phyloP scores from a whole-genome alignment of 2,329 filamentous ascomycete species.

The Fusarium poae region DNA sequence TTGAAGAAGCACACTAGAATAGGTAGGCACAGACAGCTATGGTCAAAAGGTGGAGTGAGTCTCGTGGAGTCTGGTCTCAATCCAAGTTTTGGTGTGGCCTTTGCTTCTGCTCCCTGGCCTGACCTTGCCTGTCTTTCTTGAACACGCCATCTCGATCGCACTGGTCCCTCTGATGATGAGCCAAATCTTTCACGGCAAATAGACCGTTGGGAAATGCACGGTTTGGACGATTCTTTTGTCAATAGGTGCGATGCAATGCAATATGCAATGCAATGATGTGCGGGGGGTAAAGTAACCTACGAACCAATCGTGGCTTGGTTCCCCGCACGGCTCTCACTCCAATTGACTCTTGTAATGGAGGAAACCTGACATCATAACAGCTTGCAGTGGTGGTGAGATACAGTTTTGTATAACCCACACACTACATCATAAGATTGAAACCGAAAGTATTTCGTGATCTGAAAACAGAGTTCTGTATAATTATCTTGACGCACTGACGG shows the following conservation, averaged over 20 bases:
- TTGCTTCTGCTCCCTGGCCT: constrained; percentile 1
- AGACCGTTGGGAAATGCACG: neutral
- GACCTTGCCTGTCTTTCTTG: neutral
- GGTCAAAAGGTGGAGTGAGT: constrained; percentile 17
- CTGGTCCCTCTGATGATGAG: neutral
- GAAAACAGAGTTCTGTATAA: neutral
- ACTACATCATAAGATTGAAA: neutral
- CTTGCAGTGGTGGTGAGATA: neutral
- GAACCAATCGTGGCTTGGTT: constrained; percentile 24
- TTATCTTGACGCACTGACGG: constrained; percentile 6
- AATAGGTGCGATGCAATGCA: constrained; percentile 1
- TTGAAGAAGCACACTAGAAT: constrained; percentile 28
- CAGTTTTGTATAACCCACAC: neutral
- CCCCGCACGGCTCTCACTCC: constrained; percentile 40
- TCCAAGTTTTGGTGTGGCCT: constrained; percentile 3
- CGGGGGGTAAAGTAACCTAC: constrained; percentile 6
- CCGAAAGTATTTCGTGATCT: neutral
- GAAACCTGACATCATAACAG: constrained; percentile 6
- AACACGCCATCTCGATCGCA: constrained; percentile 7
- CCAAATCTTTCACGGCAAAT: neutral
- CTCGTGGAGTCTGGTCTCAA: constrained; percentile 1
- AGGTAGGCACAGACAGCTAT: constrained; percentile 2
- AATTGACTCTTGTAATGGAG: constrained; percentile 12
- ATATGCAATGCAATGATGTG: constrained; percentile 7
- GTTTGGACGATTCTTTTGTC: neutral